These are phyloP conservation scores for Paxillus involutus DNA, from an alignment of 768 basidiomycete species.

Conservation along the genomic window DNA sequence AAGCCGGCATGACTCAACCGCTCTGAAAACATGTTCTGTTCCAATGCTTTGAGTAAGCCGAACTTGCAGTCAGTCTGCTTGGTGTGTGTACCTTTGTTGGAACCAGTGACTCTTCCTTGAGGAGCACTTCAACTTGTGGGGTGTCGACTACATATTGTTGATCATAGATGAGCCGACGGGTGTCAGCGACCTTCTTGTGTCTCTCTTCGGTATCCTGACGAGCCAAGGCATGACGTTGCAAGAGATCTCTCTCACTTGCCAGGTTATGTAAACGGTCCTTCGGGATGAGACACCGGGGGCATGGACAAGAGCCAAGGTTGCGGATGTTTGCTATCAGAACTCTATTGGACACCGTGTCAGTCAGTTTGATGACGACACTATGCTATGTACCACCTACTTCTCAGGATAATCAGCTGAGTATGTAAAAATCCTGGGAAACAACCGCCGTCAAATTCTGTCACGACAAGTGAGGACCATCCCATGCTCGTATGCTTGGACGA, in stretches of 20 bases:
- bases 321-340: neutral
- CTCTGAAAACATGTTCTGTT: slow-evolving; percentile 37
- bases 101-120: slow-evolving; percentile 30
- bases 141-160: slow-evolving; percentile 24
- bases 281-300: neutral
- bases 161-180: slow-evolving; percentile 29
- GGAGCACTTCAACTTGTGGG: slow-evolving; percentile 23
- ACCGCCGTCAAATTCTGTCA: neutral
- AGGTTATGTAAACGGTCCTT: slow-evolving; percentile 2
- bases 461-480: neutral
- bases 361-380: no score
- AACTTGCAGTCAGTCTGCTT: neutral
- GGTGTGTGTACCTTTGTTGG: slow-evolving; percentile 25
- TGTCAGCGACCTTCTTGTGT: slow-evolving; percentile 6
- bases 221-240: neutral
- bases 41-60: no score
- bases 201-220: slow-evolving; percentile 11
- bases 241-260: slow-evolving; percentile 17
- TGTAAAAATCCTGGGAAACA: neutral
- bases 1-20: slow-evolving; percentile 14
- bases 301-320: neutral
- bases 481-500: slow-evolving; percentile 5
- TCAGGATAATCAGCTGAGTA: slow-evolving; percentile 1
- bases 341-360: neutral
- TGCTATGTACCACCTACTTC: neutral